Conservation (phyloP, 345 rosid species). For the Erodium maritimum region DNA sequence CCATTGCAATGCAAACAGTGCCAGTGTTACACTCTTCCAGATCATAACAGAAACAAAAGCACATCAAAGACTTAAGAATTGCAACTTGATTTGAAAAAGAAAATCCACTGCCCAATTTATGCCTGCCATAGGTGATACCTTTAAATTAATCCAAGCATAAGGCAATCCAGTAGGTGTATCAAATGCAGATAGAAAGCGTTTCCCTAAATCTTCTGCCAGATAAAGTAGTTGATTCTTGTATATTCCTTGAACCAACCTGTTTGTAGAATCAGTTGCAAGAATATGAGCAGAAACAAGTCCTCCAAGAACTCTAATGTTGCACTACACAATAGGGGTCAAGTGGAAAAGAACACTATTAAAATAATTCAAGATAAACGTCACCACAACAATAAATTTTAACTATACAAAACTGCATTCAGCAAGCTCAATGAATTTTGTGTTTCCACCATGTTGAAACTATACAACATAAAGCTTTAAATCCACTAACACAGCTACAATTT, state of each 20-base stretch:
- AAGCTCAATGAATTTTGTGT: constrained; percentile 2
- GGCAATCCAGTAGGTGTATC: constrained; percentile 86
- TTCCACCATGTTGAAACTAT: neutral
- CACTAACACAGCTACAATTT: neutral
- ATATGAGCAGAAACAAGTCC: constrained; percentile 98
- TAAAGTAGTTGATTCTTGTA: constrained; percentile 68
- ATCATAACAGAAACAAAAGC: neutral
- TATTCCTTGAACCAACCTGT: constrained; percentile 64
- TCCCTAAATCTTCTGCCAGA: constrained; percentile 78
- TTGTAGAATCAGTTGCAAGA: constrained; percentile 80
- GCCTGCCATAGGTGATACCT: constrained; percentile 33
- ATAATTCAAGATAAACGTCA: constrained; percentile 5
- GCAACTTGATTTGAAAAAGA: neutral
- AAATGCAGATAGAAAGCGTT: constrained; percentile 79
- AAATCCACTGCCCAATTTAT: neutral
- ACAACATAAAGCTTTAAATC: neutral
- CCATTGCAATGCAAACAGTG: neutral
- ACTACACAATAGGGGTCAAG: constrained; percentile 42
- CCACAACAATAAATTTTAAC: neutral
- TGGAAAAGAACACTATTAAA: constrained; percentile 17
- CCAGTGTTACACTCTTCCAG: neutral
- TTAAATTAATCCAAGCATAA: constrained; percentile 88
- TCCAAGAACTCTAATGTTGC: constrained; percentile 98
- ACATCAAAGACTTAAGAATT: neutral
- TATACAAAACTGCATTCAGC: neutral